Evolutionary conservation across 116 monocot species (phyloP), one percentile per base, ranked within the genome.

Genomic region (Dioscorea cayenensis): DNA sequence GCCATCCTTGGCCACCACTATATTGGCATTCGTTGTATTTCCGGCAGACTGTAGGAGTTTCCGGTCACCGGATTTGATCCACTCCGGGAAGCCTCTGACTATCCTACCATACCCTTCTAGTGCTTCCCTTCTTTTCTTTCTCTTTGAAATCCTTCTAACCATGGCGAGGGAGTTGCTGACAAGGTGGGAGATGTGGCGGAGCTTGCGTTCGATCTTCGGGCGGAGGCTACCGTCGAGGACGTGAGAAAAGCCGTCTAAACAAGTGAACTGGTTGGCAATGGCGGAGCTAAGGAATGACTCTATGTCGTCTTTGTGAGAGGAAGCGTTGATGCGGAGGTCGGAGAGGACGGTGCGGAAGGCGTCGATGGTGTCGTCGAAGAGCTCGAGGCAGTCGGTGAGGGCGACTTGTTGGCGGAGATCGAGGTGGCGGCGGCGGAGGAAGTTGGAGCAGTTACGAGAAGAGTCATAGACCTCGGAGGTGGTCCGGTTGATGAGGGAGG

Each of bases 261-360:
- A 96, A 12, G 95, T 87, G 84, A 84, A 84, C 75, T 87, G 90
- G 79, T 96, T 92, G 20, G 95, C 87, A 49, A 96, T 84, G 71
- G 87, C 77, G 60, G 87, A 87, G 49, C 80, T 83, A 65, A 91
- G 82, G 36, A 81, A 29, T 1, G 84, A 87, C 67, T 73, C 76
- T 35, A 91, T 69, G 66, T 87, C 73, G 76, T 73, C 51, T 63
- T 50, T 1, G 27, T 66, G 75, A 63, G 49, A 17, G 20, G 72
- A 36, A 43, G 60, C 28, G 70, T 51, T 29, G 19, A 18, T 1
- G 14, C 23, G 8, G 51, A 90, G 79, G 35, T 74, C 74, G 28
- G 70, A 5, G 32, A 28, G 12, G 7, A 77, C 78, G 67, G n/a
- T 23, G 28, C 35, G 65, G 74, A 91, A 80, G 51, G 75, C 60